Evolutionary conservation across 176 grass and related monocot species (phyloP), one percentile per base, ranked within the genome.

Genomic region (Raddia distichophylla): DNA sequence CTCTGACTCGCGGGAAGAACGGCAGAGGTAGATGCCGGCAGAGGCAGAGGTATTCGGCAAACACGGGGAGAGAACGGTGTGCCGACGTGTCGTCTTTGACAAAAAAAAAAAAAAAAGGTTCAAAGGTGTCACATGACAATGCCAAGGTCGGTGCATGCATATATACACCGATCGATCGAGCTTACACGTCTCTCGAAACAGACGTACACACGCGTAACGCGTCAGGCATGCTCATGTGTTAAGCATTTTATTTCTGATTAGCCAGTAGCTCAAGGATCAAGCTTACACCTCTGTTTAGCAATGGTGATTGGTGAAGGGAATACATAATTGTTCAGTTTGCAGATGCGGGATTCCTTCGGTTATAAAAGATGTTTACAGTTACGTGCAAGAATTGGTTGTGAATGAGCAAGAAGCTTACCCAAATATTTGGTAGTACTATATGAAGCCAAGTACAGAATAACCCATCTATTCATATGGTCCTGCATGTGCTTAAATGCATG

Each of bases 311-410:
- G 27, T 27, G 27, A 5, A 51, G 14, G 13, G 12, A 11, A 5
- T 55, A 35, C 32, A 35, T 18, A 50, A 18, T 58, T 15, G 14
- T 35, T 33, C 19, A 16, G 16, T 16, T 53, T 27, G 61, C 46
- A 44, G 52, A 74, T 14, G 56, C 35, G 15, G 10, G 16, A 46
- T 11, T 34, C 54, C 45, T 61, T 51, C 53, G 10, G 46, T 60
- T 69, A 60, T 32, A 51, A 44, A 61, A 83, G 76, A 73, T 60
- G 60, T 15, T 60, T 10, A 48, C 10, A 4, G 52, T 84, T 79
- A 52, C 75, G 81, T 88, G 68, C 75, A 84, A 60, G 68, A 69
- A 69, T 82, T 63, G 15, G 9, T 4, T 44, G 82, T 63, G 15
- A 13, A 6, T 44, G 33, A 53, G 34, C 35, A 60, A 40, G 20